Base-by-base conservation (phyloP, 441 rosid genomes). In the Corymbia citriodora region DNA sequence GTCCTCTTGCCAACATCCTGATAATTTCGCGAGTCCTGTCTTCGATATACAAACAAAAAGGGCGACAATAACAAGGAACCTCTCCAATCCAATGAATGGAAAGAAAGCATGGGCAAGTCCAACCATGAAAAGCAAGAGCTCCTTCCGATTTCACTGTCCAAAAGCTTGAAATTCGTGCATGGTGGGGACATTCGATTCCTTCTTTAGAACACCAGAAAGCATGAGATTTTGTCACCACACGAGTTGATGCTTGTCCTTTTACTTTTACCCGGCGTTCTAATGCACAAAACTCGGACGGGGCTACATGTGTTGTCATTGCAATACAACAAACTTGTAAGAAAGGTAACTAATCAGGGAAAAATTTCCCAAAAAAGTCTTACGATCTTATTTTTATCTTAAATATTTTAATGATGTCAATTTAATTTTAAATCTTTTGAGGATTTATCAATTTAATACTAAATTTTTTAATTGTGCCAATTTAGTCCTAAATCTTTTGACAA, bases 361-460 rank as follows among this genome's bases (percentile, higher is more conserved):
- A 25, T 25, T 14, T 59, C 14, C 25, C 10, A 59, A 59, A 59
- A 4, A n/a, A n/a, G n/a, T n/a, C n/a, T n/a, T n/a, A n/a, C n/a
- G 23, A 59, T 29, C 10, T 3, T 59, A 59, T 23, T 25, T 59
- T 2, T 23, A 0, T 59, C 9, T 23, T 2, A 59, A 2, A 25
- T 1, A 7, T 59, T 59, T 59, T 3, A 0, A 29, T 59, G 25
- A 2, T 59, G n/a, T 3, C 29, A 59, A 2, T 7, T 59, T 59
- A 59, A 59, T 59, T 6, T 0, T 59, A 25, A 27, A 25, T 2
- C 4, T 5, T 23, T 59, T 0, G 0, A 59, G 0, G 0, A 25
- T 59, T 10, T 59, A 1, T 25, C 3, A 59, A 59, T 59, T 59
- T 59, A 25, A 1, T 59, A 0, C 5, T 25, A 59, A 10, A 19